A percentile compares a stretch with the other conserved stretches of the same genome.
Conservation (phyloP, 345 rosid species). For the Hibiscus trionum region DNA sequence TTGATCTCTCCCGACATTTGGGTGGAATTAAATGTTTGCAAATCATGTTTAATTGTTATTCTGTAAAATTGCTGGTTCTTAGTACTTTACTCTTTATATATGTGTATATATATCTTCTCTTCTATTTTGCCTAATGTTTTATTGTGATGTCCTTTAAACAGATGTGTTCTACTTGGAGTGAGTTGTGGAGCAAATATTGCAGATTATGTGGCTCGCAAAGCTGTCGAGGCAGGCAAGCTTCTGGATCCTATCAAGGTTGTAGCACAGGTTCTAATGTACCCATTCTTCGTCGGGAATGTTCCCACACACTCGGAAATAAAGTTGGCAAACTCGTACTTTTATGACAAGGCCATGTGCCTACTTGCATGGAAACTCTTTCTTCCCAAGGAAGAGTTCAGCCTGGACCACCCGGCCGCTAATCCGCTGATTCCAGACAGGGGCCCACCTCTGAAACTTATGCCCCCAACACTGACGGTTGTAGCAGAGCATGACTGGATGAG, state of each 20-base stretch:
- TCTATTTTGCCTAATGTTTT: neutral
- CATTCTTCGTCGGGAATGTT: conserved; percentile 71
- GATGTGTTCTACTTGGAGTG: conserved; percentile 91
- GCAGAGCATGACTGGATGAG: conserved; percentile 99
- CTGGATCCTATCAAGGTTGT: conserved; percentile 87
- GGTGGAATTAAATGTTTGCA: neutral
- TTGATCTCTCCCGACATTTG: neutral
- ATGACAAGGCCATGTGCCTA: conserved; percentile 68
- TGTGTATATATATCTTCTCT: neutral
- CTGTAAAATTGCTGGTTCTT: conserved; percentile 1
- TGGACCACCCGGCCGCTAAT: conserved; percentile 83
- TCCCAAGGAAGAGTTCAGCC: conserved; percentile 66
- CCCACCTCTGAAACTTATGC: conserved; percentile 81
- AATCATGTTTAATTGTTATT: neutral
- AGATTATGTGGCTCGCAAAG: conserved; percentile 71
- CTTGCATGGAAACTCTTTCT: conserved; percentile 93
- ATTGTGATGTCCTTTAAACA: conserved; percentile 21
- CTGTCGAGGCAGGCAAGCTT: conserved; percentile 63
- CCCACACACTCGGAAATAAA: conserved; percentile 87
- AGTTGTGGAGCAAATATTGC: conserved; percentile 92
- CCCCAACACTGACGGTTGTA: conserved; percentile 86
- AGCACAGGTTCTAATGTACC: conserved; percentile 88
- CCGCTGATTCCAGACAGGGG: conserved; percentile 69
- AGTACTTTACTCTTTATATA: neutral
- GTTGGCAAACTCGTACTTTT: conserved; percentile 81